A percentile compares a stretch with the other conserved stretches of the same genome.
phyloP scores from a whole-genome alignment of 441 rosid species.

The Erodium chrysanthum region DNA sequence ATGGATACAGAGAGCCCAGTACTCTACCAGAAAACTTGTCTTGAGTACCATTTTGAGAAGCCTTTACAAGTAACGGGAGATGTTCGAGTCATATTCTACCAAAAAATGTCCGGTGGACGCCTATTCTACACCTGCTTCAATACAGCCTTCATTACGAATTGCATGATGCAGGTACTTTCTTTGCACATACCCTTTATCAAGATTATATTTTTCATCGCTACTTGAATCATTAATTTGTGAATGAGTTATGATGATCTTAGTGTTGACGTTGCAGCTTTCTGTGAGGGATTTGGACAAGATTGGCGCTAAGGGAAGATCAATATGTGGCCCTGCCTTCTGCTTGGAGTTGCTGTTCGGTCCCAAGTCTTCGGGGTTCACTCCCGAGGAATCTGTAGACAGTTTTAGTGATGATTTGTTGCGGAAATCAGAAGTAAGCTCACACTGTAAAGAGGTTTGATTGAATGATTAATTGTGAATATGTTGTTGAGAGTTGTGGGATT shows the following conservation, averaged over 20 bases:
- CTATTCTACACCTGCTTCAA: conserved; percentile 83
- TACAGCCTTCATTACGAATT: conserved; percentile 66
- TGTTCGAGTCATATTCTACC: conserved; percentile 65
- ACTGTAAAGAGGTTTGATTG: not conserved
- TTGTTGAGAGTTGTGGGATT: not conserved
- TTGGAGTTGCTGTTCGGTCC: conserved; percentile 78
- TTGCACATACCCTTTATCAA: too few relatives aligned
- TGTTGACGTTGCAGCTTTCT: conserved; percentile 37
- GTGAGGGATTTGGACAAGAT: conserved; percentile 61
- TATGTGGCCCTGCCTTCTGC: conserved; percentile 68
- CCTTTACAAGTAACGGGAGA: conserved; percentile 66
- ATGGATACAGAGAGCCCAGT: too few relatives aligned
- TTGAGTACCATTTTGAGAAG: conserved; percentile 55
- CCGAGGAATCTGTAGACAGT: not conserved
- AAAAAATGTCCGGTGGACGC: conserved; percentile 73
- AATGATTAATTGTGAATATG: not conserved
- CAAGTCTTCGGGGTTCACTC: conserved; percentile 22
- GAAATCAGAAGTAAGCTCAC: conserved; percentile 10
- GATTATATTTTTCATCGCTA: too few relatives aligned
- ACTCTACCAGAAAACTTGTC: conserved; percentile 57
- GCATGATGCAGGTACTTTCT: conserved; percentile 60
- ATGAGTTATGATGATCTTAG: not conserved
- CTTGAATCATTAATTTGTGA: too few relatives aligned
- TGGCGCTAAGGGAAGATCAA: conserved; percentile 52
- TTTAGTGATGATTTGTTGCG: conserved; percentile 14